Percentiles rank a stretch among this genome's conserved stretches.
These are phyloP conservation scores for Pseudocohnilembus persalinus DNA, from an alignment of 169 alveolate genomes.

Conservation along the genomic window DNA sequence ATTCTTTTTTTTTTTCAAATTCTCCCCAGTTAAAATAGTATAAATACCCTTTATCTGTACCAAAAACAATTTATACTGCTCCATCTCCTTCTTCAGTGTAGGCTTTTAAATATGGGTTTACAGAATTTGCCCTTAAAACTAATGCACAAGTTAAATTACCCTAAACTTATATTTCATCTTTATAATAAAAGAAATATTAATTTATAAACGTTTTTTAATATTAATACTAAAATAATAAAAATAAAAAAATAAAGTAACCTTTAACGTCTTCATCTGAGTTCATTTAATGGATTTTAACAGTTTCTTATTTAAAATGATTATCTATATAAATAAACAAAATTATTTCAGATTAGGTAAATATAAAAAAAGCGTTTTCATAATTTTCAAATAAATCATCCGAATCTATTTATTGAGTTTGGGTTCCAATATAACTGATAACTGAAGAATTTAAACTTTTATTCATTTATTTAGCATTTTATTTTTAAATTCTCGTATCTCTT, in stretches of 20 bases:
- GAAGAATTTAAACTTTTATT: not conserved
- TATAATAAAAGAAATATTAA: conserved; percentile 6
- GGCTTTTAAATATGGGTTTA: conserved; percentile 40
- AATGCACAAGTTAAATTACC: conserved; percentile 44
- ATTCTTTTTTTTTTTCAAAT: conserved; percentile 22
- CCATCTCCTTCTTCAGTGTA: conserved; percentile 36
- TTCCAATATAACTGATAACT: not conserved
- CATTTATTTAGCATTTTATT: not conserved
- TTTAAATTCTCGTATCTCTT: conserved; percentile 7
- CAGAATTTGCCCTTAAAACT: conserved; percentile 20
- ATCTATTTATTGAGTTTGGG: not conserved
- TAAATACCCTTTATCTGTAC: conserved; percentile 75
- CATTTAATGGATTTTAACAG: no score
- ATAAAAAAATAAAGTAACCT: no score
- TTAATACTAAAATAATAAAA: no score
- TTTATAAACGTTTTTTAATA: no score
- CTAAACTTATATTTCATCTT: no score
- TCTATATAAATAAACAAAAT: conserved; percentile 20
- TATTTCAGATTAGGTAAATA: conserved; percentile 28
- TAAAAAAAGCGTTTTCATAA: conserved; percentile 37
- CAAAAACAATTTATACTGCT: conserved; percentile 57
- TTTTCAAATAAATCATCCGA: conserved; percentile 3
- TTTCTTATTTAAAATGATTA: conserved; percentile 38
- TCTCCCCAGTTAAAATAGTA: conserved; percentile 55
- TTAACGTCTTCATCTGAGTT: no score